Conservation (phyloP, 805 yeast species). For the Dipodascopsis tothii region DNA sequence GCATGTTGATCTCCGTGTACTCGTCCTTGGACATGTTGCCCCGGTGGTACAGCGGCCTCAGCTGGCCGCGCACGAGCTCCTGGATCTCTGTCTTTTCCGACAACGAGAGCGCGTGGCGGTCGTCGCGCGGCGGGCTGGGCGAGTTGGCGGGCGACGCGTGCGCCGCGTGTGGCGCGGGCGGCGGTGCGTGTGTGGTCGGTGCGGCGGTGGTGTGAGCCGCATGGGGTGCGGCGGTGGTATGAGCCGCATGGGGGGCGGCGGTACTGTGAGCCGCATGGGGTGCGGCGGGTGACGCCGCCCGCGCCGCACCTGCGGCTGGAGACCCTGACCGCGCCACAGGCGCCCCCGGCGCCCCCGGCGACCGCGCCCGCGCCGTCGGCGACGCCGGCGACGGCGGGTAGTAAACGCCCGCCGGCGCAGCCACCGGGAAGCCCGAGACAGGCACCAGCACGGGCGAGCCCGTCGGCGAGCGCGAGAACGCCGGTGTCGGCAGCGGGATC, state of each 20-base stretch:
- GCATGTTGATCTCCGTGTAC: conserved; percentile 56
- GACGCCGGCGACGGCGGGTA: not conserved
- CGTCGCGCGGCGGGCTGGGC: conserved; percentile 7
- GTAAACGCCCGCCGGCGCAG: conserved; percentile 7
- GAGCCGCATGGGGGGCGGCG: no score
- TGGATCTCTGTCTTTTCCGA: conserved; percentile 54
- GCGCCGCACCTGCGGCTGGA: no score
- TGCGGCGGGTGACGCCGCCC: no score
- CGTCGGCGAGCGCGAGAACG: conserved; percentile 12
- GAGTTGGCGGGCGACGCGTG: not conserved
- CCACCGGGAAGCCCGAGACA: conserved; percentile 4
- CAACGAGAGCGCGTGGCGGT: conserved; percentile 19
- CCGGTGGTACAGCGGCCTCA: conserved; percentile 44
- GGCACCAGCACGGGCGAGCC: conserved; percentile 14
- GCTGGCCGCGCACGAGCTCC: conserved; percentile 44
- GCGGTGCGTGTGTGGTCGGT: no score
- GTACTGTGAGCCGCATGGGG: no score
- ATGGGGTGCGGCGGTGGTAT: no score
- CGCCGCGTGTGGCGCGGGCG: not conserved
- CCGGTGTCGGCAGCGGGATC: conserved; percentile 5
- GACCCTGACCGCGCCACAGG: no score
- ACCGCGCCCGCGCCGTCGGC: not conserved
- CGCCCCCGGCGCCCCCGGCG: no score
- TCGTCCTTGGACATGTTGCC: conserved; percentile 33
- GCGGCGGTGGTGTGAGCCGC: no score